These are phyloP conservation scores for Dichomitus squalens DNA, from an alignment of 1,284 basidiomycete species.

Conservation along the genomic window DNA sequence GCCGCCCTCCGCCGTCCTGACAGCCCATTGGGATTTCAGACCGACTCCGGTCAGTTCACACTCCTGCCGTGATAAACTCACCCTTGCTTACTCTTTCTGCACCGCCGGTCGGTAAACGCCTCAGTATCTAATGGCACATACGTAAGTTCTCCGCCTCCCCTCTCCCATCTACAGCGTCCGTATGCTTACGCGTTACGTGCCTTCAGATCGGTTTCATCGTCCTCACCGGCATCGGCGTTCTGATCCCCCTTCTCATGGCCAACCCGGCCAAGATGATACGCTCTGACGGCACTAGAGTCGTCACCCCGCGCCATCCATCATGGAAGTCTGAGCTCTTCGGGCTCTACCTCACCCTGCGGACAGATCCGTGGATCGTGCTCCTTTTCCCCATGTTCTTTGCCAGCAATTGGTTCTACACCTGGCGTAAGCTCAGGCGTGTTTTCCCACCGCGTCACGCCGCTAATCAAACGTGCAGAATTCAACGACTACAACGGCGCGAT, in stretches of 20 bases:
- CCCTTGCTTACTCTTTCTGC: constrained; percentile 18
- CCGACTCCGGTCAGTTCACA: constrained; percentile 33
- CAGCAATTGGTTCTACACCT: constrained; percentile 80
- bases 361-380: constrained; percentile 52
- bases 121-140: constrained; percentile 64
- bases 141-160: constrained; percentile 39
- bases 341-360: constrained; percentile 50
- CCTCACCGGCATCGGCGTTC: constrained; percentile 65
- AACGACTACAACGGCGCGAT: constrained; percentile 66
- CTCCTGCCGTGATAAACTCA: not conserved
- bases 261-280: constrained; percentile 70
- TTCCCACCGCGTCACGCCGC: not conserved
- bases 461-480: constrained; percentile 47
- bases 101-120: constrained; percentile 1
- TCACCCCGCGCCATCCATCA: constrained; percentile 60
- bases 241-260: constrained; percentile 68
- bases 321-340: constrained; percentile 64
- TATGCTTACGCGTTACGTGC: not conserved
- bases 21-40: constrained; percentile 20
- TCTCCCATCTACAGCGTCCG: not conserved
- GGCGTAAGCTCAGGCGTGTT: constrained; percentile 48
- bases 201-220: constrained; percentile 72
- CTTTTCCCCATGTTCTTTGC: constrained; percentile 58
- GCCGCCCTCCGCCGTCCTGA: not conserved
- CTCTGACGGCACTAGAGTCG: constrained; percentile 72